Base-by-base conservation (phyloP, 768 basidiomycete species). In the Phylloporus rhodoxanthus region DNA sequence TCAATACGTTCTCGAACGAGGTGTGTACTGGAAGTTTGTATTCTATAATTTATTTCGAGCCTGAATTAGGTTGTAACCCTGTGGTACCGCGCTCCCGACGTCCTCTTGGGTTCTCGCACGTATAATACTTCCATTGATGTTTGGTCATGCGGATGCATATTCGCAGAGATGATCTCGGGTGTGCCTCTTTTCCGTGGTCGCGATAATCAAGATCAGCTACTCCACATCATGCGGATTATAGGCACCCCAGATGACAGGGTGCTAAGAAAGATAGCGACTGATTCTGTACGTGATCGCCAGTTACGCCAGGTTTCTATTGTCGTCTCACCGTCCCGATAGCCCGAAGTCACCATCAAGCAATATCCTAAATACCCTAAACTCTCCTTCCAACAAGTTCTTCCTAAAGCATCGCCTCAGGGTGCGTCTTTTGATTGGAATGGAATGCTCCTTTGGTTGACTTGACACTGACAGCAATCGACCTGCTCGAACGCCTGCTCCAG, bases 1-100 rank as follows among this genome's bases (percentile, higher is more conserved):
- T 98, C 51, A 98, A 99, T 64, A 99, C 96, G 1, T 99, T 98
- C 68, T 93, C 91, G 15, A 99, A 99, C 64, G 96, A 99, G 81
- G 90, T 78, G 44, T 55, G 64, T 52, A 11, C 38, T 9, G 1
- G 7, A 15, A 26, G 19, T 14, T 30, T 45, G 25, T 36, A 30
- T 15, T 10, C n/a, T 4, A 0, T 13, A 37, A 2, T 36, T 26
- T 46, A 45, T 34, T 26, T 48, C 54, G 7, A 53, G 51, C 34
- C n/a, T 51, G 9, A n/a, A 42, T 28, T 17, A 91, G 90, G 96
- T 99, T 50, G 96, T 98, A 19, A 99, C 96, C 25, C 70, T 98
- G 13, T 99, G 96, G 96, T 99, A 99, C 67, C 85, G 96, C 47
- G 94, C 96, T 2, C 96, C 96, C 0, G 96, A 99, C 63, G 96